Evolutionary conservation across 2,329 filamentous ascomycete genomes (phyloP), one percentile per base, ranked within the genome.

Genomic region (Fusarium pseudoanthophilum): DNA sequence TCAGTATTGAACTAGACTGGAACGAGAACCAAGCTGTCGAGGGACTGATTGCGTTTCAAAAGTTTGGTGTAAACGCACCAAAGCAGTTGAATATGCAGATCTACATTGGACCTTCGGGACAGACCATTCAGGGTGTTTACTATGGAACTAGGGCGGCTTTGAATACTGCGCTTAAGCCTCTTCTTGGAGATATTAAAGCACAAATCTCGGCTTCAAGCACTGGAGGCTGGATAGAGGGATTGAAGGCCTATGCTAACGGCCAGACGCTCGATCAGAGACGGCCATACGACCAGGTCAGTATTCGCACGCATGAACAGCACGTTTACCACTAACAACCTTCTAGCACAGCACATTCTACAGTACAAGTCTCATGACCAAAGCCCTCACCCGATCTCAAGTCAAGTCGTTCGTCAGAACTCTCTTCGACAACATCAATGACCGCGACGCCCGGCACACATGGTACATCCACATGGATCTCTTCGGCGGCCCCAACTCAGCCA

Each of bases 401-500:
- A 28, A 75, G 36, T 74, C 74, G 0, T 75, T 82, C 15, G 62
- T 71, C 1, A 39, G 52, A 7, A 63, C 75, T 0, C 51, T 79
- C 21, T 79, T 75, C 52, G 60, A 39, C 21, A 76, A 74, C 20
- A 62, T 66, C 16, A 72, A 74, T 0, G 60, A 78, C 16, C 4
- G 58, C 0, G 37, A 60, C 4, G 69, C 67, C 2, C 67, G 74
- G 1, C 69, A 74, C 20, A 67, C 71, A 2, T 76, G 77, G 77
- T 76, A 70, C 24, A 49, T 79, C 30, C 73, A 72, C 8, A 71
- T 81, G 40, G 79, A 82, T 67, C 62, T 81, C 51, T 79, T 79
- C 28, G 80, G 79, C 57, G 81, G 80, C 7, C 61, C 69, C 37
- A 82, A 82, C 72, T 83, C 83, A 3, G 82, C 79, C 67, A 77